These are phyloP conservation scores for Pyrus pyrifolia DNA, from an alignment of 306 rosid species.

Conservation along the genomic window DNA sequence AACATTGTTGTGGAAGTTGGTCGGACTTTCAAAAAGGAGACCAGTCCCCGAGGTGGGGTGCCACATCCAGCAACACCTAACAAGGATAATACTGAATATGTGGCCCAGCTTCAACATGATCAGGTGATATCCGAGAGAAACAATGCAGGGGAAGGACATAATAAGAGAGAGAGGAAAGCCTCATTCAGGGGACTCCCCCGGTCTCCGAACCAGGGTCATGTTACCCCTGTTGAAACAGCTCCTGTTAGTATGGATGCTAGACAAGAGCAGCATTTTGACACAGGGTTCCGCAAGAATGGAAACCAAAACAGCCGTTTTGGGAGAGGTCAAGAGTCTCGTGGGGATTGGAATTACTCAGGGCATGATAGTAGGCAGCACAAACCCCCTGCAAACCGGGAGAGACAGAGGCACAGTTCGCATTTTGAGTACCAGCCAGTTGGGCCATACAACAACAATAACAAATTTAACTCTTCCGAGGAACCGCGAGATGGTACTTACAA, in stretches of 20 bases:
- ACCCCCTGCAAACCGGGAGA: slow-evolving; percentile 51
- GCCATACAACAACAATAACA: slow-evolving; percentile 37
- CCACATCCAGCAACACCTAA: slow-evolving; percentile 22
- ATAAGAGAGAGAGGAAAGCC: slow-evolving; percentile 53
- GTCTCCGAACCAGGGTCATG: slow-evolving; percentile 39
- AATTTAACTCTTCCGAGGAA: slow-evolving; percentile 34
- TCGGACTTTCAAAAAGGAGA: slow-evolving; percentile 28
- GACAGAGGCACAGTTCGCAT: slow-evolving; percentile 54
- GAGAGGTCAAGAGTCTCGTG: slow-evolving; percentile 57
- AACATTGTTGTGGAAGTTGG: slow-evolving; percentile 30
- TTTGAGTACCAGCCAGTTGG: slow-evolving; percentile 84
- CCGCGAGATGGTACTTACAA: slow-evolving; percentile 44
- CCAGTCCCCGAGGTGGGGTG: slow-evolving; percentile 20
- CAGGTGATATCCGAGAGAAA: slow-evolving; percentile 32
- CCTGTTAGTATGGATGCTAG: slow-evolving; percentile 39
- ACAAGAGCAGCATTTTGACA: slow-evolving; percentile 49
- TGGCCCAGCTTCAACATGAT: slow-evolving; percentile 31
- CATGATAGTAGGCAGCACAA: slow-evolving; percentile 53
- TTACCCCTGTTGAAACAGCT: slow-evolving; percentile 32
- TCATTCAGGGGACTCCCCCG: slow-evolving; percentile 45
- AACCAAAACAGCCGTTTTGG: slow-evolving; percentile 51
- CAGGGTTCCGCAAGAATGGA: slow-evolving; percentile 55
- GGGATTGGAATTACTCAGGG: slow-evolving; percentile 52
- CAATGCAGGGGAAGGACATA: slow-evolving; percentile 37
- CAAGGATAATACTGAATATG: slow-evolving; percentile 22